phyloP scores from a whole-genome alignment of 1,139 yeast species.

The Lodderomyces theae region DNA sequence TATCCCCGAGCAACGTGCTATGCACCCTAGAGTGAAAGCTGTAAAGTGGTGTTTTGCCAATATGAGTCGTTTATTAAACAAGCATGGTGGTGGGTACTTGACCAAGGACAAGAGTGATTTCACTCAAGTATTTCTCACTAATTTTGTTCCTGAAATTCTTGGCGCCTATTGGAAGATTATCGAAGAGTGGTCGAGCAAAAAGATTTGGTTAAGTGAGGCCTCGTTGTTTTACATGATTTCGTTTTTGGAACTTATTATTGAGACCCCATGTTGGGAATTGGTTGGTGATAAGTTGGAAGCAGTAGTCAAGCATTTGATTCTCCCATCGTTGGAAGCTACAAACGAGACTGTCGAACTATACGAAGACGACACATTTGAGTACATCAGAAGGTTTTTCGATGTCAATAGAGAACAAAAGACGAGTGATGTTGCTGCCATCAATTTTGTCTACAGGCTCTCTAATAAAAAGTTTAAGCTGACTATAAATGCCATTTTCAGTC shows the following conservation, averaged over 20 bases:
- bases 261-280: slow-evolving; percentile 52
- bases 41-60: slow-evolving; percentile 77
- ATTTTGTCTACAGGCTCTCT: slow-evolving; percentile 57
- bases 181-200: slow-evolving; percentile 55
- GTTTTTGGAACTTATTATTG: slow-evolving; percentile 60
- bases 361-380: slow-evolving; percentile 74
- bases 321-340: slow-evolving; percentile 60
- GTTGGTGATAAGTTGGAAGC: slow-evolving; percentile 58
- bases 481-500: slow-evolving; percentile 37
- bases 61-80: slow-evolving; percentile 54
- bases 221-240: slow-evolving; percentile 61
- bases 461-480: slow-evolving; percentile 49
- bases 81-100: slow-evolving; percentile 51
- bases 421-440: slow-evolving; percentile 79
- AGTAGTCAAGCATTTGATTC: slow-evolving; percentile 55
- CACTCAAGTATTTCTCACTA: slow-evolving; percentile 44
- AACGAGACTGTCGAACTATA: slow-evolving; percentile 58
- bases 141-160: slow-evolving; percentile 60
- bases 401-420: slow-evolving; percentile 69
- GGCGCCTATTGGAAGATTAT: slow-evolving; percentile 58
- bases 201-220: slow-evolving; percentile 60
- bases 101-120: slow-evolving; percentile 40
- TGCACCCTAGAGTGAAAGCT: slow-evolving; percentile 54
- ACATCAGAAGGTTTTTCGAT: slow-evolving; percentile 66
- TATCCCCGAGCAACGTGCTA: slow-evolving; percentile 28